These are phyloP conservation scores for Simmondsia chinensis DNA, from an alignment of 148 eudicot genomes.

Conservation along the genomic window DNA sequence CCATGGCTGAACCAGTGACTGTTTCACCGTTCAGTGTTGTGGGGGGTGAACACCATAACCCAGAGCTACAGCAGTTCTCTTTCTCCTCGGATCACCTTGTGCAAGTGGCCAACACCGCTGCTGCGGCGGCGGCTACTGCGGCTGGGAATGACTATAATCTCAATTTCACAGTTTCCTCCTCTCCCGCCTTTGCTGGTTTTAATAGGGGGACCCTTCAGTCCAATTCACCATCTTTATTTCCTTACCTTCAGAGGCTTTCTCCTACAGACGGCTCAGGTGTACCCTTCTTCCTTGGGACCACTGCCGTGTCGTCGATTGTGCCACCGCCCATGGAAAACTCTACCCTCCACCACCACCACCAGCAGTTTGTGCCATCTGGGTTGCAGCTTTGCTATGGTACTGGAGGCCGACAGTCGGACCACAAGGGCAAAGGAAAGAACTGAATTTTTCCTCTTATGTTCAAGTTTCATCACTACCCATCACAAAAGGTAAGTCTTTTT, in stretches of 20 bases:
- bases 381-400: constrained; percentile 72
- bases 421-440: constrained; percentile 74
- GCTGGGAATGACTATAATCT: constrained; percentile 37
- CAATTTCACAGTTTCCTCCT: constrained; percentile 50
- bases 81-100: constrained; percentile 30
- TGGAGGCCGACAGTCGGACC: constrained; percentile 37
- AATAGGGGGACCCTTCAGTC: constrained; percentile 99
- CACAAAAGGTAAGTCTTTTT: constrained; percentile 9
- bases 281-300: constrained; percentile 59
- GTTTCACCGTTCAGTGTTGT: constrained; percentile 18
- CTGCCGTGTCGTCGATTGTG: constrained; percentile 24
- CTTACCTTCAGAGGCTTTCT: constrained; percentile 65
- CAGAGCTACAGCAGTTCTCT: constrained; percentile 42
- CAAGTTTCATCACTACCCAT: neutral
- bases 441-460: constrained; percentile 11
- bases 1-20: constrained; percentile 24
- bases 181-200: constrained; percentile 32
- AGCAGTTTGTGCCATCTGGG: constrained; percentile 42
- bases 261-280: constrained; percentile 42
- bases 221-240: constrained; percentile 61
- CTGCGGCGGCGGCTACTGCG: neutral
- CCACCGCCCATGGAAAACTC: constrained; percentile 26
- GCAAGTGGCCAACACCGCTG: constrained; percentile 12
- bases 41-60: constrained; percentile 13
- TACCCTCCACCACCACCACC: constrained; percentile 25